These are phyloP conservation scores for Cyclanthera cordifolia DNA, from an alignment of 306 rosid genomes.

Conservation along the genomic window DNA sequence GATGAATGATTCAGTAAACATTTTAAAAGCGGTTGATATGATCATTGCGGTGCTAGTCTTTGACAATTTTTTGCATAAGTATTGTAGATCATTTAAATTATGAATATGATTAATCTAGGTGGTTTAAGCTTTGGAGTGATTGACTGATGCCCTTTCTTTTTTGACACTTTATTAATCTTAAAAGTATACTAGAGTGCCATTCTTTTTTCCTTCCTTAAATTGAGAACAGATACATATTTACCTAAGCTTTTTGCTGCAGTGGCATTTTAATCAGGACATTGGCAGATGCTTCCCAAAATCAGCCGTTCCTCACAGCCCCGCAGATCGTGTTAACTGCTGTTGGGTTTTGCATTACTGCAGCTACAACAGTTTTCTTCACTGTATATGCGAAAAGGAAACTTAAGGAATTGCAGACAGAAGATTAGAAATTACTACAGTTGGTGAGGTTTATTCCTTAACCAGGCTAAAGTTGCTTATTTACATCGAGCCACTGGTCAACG, in stretches of 20 bases:
- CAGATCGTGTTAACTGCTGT: slow-evolving; percentile 44
- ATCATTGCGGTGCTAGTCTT: background rate
- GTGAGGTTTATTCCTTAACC: background rate
- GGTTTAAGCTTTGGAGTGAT: background rate
- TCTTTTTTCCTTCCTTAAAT: background rate
- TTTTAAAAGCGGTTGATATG: background rate
- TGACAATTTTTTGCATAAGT: background rate
- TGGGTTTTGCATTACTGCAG: slow-evolving; percentile 43
- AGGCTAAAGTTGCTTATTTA: background rate
- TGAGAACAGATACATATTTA: background rate
- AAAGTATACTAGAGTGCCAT: background rate
- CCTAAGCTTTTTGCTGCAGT: slow-evolving; percentile 27
- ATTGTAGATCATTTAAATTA: background rate
- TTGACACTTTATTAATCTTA: background rate
- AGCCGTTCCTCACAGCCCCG: slow-evolving; percentile 36
- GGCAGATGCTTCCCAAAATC: slow-evolving; percentile 52
- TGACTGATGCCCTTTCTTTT: background rate
- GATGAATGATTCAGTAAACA: background rate
- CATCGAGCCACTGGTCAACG: background rate
- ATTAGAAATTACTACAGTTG: slow-evolving; percentile 34
- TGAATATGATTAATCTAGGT: background rate
- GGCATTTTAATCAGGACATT: slow-evolving; percentile 67
- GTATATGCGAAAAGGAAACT: slow-evolving; percentile 18
- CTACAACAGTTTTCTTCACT: slow-evolving; percentile 57
- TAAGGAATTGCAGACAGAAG: slow-evolving; percentile 14